A percentile compares a stretch with the other conserved stretches of the same genome.
Conservation (phyloP, 2,329 filamentous ascomycete genomes). For the Grosmannia clavigera region DNA sequence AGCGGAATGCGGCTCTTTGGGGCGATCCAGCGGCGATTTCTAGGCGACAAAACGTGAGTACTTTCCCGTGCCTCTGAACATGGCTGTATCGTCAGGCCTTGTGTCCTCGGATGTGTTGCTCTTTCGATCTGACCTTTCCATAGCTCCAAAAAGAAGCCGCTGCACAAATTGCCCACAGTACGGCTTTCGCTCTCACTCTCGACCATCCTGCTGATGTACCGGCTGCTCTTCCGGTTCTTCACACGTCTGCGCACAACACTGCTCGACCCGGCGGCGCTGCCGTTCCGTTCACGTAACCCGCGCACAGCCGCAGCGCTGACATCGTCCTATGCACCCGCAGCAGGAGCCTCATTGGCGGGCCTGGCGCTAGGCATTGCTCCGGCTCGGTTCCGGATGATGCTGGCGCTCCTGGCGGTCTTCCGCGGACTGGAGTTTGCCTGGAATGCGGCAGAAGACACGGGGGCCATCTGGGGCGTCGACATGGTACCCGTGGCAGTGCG, state of each 20-base stretch:
- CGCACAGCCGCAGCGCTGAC: constrained; percentile 62
- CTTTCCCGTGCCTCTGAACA: too few species aligned
- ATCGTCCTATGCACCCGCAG: constrained; percentile 70
- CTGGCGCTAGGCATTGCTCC: constrained; percentile 69
- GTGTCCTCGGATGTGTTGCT: constrained; percentile 16
- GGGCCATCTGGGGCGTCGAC: constrained; percentile 50
- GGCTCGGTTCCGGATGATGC: constrained; percentile 53
- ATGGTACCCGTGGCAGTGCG: constrained; percentile 22
- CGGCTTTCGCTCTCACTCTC: constrained; percentile 74
- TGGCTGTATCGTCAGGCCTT: constrained; percentile 11
- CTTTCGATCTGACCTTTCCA: not conserved
- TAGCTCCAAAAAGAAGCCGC: constrained; percentile 32
- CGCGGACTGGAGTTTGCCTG: constrained; percentile 77
- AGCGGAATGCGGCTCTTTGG: constrained; percentile 52
- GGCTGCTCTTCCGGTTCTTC: constrained; percentile 84
- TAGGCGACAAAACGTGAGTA: constrained; percentile 17
- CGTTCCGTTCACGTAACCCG: constrained; percentile 76
- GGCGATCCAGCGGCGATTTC: constrained; percentile 34
- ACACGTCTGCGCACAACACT: constrained; percentile 65
- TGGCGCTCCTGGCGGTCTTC: constrained; percentile 72
- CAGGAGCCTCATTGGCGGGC: constrained; percentile 83
- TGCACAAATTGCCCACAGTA: constrained; percentile 56
- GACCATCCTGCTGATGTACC: constrained; percentile 70
- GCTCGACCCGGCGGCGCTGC: constrained; percentile 63
- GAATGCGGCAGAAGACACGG: constrained; percentile 67